A percentile compares a stretch with the other conserved stretches of the same genome.
phyloP scores from a whole-genome alignment of 2,329 filamentous ascomycete species.

The Pestalotiopsis sp. region DNA sequence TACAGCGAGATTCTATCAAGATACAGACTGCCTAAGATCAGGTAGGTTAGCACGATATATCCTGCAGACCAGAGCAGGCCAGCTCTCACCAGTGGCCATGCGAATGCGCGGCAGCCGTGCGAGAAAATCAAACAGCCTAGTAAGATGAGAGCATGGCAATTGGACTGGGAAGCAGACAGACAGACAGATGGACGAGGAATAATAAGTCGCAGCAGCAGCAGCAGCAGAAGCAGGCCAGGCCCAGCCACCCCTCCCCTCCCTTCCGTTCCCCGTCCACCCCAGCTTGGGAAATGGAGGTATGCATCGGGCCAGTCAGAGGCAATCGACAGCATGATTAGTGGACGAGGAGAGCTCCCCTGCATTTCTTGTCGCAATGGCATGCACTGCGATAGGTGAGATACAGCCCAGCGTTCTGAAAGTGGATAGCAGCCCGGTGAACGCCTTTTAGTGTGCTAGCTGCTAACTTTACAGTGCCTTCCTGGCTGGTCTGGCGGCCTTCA shows the following conservation, averaged over 20 bases:
- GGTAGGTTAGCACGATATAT: neutral
- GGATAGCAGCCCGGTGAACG: neutral
- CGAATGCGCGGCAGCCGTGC: slow-evolving; percentile 9
- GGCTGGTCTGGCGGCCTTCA: neutral
- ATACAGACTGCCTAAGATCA: too few relatives aligned
- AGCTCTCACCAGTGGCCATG: neutral
- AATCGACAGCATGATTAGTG: slow-evolving; percentile 23
- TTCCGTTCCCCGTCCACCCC: neutral
- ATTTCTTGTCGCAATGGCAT: neutral
- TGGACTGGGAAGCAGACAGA: neutral
- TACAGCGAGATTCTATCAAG: too few relatives aligned
- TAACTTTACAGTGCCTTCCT: neutral
- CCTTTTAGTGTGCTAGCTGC: neutral
- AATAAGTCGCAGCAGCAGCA: neutral
- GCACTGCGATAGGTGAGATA: neutral
- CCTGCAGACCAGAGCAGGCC: neutral
- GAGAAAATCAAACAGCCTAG: neutral
- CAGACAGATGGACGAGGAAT: neutral
- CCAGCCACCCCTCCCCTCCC: neutral
- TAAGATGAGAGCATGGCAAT: neutral
- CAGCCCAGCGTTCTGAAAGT: neutral
- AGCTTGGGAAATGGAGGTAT: slow-evolving; percentile 1
- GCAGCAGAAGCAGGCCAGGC: neutral
- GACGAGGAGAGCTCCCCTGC: slow-evolving; percentile 16
- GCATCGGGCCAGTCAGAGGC: slow-evolving; percentile 18